Evolutionary conservation across 352 stramenopile species (phyloP), one percentile per base, ranked within the genome.

Genomic region (Phytophthora ohioensis): DNA sequence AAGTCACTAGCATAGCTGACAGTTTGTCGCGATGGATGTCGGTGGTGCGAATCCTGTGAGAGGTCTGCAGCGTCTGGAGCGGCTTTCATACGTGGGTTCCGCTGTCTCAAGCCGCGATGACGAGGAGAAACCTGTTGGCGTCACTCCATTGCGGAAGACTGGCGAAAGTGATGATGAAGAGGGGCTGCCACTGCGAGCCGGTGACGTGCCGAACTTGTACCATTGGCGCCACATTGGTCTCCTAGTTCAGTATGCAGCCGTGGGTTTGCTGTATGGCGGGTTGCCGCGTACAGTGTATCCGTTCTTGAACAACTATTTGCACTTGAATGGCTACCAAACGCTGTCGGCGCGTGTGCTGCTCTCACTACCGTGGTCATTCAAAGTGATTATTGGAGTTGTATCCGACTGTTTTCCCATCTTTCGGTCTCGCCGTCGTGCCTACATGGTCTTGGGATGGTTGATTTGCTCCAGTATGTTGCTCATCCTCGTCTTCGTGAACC

Each of bases 221-320:
- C 76, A 77, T 59, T 78, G 76, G 48, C 59, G 76, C 30, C 78
- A 91, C 53, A 75, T 91, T 47, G 85, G 81, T 9, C 49, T 95
- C 15, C 66, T 95, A 4, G 73, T 85, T 5, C 85, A 95, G 56
- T 95, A 95, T 66, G 81, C 78, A 36, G 71, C 77, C 15, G 78
- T 95, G 3, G 84, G 85, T 3, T 57, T 95, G 38, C 45, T 93
- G 35, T 90, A 85, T 55, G 84, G 85, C 21, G 70, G 79, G 30
- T 60, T 93, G 7, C 78, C 82, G 8, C 66, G 81, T n/a, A 88
- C 78, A 0, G 68, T 90, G 30, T 95, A 94, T 53, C 86, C 86
- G 13, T 85, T 94, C 36, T 60, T 95, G 17, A 88, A 91, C 65
- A 88, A 87, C 69, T 95, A 92, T 57, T 53, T 92, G 53, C 75